Base-by-base conservation (phyloP, 1,284 basidiomycete species). In the Pascua sp. region DNA sequence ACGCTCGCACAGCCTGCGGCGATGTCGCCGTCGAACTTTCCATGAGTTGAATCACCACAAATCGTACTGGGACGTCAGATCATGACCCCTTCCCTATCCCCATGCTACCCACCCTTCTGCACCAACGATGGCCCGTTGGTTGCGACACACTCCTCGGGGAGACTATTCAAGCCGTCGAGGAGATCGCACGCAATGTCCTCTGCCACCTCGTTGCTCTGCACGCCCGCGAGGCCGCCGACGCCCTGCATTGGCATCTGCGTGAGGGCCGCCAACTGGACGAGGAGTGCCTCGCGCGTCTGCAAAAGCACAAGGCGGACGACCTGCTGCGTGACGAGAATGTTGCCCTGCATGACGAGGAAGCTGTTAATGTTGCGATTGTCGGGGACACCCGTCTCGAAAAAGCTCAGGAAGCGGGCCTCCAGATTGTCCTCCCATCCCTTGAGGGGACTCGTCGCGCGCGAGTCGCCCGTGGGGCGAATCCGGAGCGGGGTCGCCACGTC, bases 321-420 rank as follows among this genome's bases (percentile, higher is more conserved):
- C 47, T 72, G 69, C 47, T 70, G 69, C 2, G 71, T 75, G n/a
- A 72, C 72, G 13, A 73, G 67, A 24, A 73, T 75, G 55, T 73
- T 75, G 16, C 68, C 70, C 66, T 68, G 50, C 67, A 73, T 67
- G 47, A 73, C 71, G 9, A 66, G 50, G 55, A 69, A 72, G 32
- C 63, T 63, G 62, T 75, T 72, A 45, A 71, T 58, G 32, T 64
- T 62, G 42, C 60, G 64, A 13, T 54, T 42, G 5, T 60, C 59
- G 4, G 65, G 62, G 2, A 57, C 63, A 5, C 64, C 60, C 0
- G 57, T 42, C 36, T 59, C 55, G 49, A 74, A 72, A 47, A 64
- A 73, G 43, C 68, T 65, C 44, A 68, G 46, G 47, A 75, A 67
- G 18, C 68, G 61, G 0, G 60, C 63, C 44, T 66, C 57, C 38